A percentile compares a stretch with the other conserved stretches of the same genome.
Evolutionary conservation across 352 stramenopile genomes (phyloP).

Genomic region (Pythium coloratum): DNA sequence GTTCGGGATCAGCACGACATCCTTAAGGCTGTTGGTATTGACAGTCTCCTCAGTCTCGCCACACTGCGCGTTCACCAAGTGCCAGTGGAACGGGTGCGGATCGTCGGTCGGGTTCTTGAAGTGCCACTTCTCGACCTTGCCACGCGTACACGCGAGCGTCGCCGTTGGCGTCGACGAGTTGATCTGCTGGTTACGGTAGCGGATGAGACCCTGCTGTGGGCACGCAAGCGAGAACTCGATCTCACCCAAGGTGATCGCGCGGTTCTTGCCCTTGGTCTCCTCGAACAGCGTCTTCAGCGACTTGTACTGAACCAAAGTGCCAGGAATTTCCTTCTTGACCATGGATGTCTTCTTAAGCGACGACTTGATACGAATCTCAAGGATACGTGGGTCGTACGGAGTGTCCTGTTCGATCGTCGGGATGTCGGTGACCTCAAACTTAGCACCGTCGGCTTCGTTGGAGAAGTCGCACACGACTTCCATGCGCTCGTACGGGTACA

Average conservation of each 20-base stretch:
- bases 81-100: constrained; percentile 77
- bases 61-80: constrained; percentile 74
- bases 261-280: constrained; percentile 48
- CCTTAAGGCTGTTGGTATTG: constrained; percentile 65
- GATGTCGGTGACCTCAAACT: constrained; percentile 50
- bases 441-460: constrained; percentile 35
- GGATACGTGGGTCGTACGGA: constrained; percentile 49
- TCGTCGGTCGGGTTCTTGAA: constrained; percentile 82
- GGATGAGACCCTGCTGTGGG: constrained; percentile 45
- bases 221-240: constrained; percentile 48
- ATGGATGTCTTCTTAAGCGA: constrained; percentile 43
- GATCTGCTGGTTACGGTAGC: constrained; percentile 50
- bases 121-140: constrained; percentile 77
- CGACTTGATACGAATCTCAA: constrained; percentile 46
- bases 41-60: constrained; percentile 59
- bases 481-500: constrained; percentile 63
- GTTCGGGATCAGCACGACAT: constrained; percentile 77
- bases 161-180: constrained; percentile 48
- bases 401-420: constrained; percentile 40
- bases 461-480: constrained; percentile 68
- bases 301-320: constrained; percentile 43
- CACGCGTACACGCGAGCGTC: constrained; percentile 58
- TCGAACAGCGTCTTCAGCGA: constrained; percentile 54
- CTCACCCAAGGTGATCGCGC: constrained; percentile 52
- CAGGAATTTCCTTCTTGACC: constrained; percentile 35